Evolutionary conservation across 2,329 filamentous ascomycete genomes (phyloP).

Genomic region (Karstenula rhodostoma): DNA sequence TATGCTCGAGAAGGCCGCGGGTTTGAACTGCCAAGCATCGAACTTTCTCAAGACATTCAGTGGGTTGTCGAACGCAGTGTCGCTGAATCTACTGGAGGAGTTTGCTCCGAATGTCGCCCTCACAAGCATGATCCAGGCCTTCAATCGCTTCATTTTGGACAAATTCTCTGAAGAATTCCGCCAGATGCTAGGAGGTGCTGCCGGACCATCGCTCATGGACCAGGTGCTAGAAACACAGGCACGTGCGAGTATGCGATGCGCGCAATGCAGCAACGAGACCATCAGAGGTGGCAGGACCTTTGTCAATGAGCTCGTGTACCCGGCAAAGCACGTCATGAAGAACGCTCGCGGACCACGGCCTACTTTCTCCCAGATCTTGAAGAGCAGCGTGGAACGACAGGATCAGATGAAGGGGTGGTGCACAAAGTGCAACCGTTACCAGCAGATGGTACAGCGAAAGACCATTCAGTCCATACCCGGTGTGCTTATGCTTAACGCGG

Average conservation of each 20-base stretch:
- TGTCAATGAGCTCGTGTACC: slow-evolving; percentile 87
- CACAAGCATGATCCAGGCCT: slow-evolving; percentile 82
- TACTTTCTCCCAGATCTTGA: slow-evolving; percentile 88
- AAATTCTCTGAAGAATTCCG: slow-evolving; percentile 81
- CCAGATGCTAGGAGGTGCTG: slow-evolving; percentile 68
- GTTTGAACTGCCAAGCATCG: slow-evolving; percentile 93
- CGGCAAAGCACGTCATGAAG: slow-evolving; percentile 64
- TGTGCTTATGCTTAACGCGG: slow-evolving; percentile 87
- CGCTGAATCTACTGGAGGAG: slow-evolving; percentile 84
- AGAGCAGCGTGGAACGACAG: slow-evolving; percentile 88
- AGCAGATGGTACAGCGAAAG: slow-evolving; percentile 84
- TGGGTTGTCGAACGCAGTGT: slow-evolving; percentile 78
- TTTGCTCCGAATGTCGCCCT: slow-evolving; percentile 76
- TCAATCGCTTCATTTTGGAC: slow-evolving; percentile 85
- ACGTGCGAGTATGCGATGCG: slow-evolving; percentile 79
- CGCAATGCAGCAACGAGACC: slow-evolving; percentile 86
- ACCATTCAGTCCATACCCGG: slow-evolving; percentile 82
- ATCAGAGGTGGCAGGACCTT: slow-evolving; percentile 79
- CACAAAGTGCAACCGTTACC: slow-evolving; percentile 87
- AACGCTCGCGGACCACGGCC: slow-evolving; percentile 63
- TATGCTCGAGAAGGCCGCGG: slow-evolving; percentile 96
- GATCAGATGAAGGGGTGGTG: slow-evolving; percentile 93
- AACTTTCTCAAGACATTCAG: slow-evolving; percentile 92
- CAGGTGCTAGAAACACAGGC: slow-evolving; percentile 76
- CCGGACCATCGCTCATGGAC: slow-evolving; percentile 68